Evolutionary conservation across 495 filamentous ascomycete species (phyloP), one percentile per base, ranked within the genome.

Genomic region (Gamarada debralockiae): DNA sequence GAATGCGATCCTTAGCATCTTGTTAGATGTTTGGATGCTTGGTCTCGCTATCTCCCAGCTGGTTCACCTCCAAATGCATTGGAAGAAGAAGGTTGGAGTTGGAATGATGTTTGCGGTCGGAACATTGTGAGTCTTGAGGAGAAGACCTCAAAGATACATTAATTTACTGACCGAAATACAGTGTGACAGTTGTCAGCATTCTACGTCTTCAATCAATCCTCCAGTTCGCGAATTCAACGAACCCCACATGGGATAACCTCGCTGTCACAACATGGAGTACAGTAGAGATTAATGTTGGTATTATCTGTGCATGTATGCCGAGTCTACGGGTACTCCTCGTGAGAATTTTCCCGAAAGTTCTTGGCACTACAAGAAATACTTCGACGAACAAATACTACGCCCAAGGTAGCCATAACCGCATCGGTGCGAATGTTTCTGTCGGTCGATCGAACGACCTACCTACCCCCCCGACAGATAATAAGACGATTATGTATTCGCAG

Each of bases 61-160:
- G 5, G 57, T 66, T 15, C 53, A 65, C 6, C 59, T 82, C 10
- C 53, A 73, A 13, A 56, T 81, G 38, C 66, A 66, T 13, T 58
- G 56, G 41, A 66, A 66, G 47, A 78, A 74, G 61, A 81, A 78
- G 57, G 46, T 73, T 8, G 68, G 66, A n/a, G 63, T 82, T 29
- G 67, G 70, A 34, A 20, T 78, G 6, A 76, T 82, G 64, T 81
- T 82, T 58, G 65, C 66, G 3, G 65, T 79, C 15, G 79, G 79
- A 10, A 66, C 78, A 18, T 70, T 81, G 77, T 80, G 65, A 55
- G 69, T 65, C 15, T 46, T 38, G n/a, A n/a, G n/a, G n/a, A n/a
- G n/a, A n/a, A n/a, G n/a, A n/a, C n/a, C n/a, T n/a, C n/a, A n/a
- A n/a, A n/a, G n/a, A n/a, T n/a, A n/a, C n/a, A n/a, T n/a, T n/a